A percentile compares a stretch with the other conserved stretches of the same genome.
Conservation (phyloP, 441 rosid species). For the Pelargonium citronellum region DNA sequence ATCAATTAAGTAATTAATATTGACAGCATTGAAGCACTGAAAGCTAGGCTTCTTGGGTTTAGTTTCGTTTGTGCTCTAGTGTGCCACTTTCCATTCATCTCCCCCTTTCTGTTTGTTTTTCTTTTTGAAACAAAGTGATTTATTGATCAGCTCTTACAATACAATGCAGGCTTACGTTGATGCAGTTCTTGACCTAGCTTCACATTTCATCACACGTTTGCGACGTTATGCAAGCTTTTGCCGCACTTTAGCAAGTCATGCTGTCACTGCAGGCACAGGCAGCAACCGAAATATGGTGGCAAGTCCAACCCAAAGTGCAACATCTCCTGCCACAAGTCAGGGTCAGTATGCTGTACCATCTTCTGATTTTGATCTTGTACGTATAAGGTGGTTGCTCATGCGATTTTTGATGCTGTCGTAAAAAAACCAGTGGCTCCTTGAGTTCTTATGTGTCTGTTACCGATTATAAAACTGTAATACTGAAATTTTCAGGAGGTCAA, state of each 20-base stretch:
- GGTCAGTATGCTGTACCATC: constrained; percentile 44
- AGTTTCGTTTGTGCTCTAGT: not conserved
- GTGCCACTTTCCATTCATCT: not conserved
- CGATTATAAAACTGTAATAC: constrained; percentile 12
- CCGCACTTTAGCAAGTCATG: constrained; percentile 95
- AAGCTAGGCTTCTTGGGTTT: too few species aligned
- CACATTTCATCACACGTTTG: constrained; percentile 94
- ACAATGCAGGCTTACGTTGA: constrained; percentile 91
- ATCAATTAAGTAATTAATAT: too few species aligned
- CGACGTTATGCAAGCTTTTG: constrained; percentile 99
- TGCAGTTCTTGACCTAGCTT: constrained; percentile 96
- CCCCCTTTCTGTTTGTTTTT: not conserved
- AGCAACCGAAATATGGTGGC: constrained; percentile 77
- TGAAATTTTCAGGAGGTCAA: constrained; percentile 62
- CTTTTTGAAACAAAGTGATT: constrained; percentile 2
- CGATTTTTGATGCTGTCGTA: not conserved
- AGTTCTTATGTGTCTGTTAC: not conserved
- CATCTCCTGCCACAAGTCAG: constrained; percentile 62
- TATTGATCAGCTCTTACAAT: not conserved
- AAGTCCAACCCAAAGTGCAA: constrained; percentile 80
- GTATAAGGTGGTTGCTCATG: not conserved
- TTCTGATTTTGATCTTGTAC: not conserved
- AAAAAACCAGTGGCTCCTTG: not conserved
- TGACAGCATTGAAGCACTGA: too few species aligned
- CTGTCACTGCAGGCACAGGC: constrained; percentile 91